A percentile compares a stretch with the other conserved stretches of the same genome.
phyloP scores from a whole-genome alignment of 2,329 filamentous ascomycete species.

The Emergomyces pasteurianus region DNA sequence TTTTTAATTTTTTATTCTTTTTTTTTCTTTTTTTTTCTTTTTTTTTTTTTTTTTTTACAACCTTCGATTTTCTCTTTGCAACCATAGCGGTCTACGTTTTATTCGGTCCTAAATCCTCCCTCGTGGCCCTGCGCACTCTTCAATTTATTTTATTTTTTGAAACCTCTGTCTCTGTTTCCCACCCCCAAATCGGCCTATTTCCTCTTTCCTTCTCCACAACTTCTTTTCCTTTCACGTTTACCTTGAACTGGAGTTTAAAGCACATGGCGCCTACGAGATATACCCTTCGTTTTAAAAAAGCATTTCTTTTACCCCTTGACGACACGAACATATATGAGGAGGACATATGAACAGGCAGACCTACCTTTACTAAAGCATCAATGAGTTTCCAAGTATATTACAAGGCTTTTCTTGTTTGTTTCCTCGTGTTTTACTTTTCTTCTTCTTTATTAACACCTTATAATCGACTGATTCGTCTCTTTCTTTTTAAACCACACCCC shows the following conservation, averaged over 20 bases:
- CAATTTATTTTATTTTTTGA: not conserved
- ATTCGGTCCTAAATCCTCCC: not conserved
- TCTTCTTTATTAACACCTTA: not conserved
- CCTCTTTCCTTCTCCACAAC: not conserved
- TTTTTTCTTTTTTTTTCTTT: too few relatives aligned
- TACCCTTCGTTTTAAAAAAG: slow-evolving; percentile 1
- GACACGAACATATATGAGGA: not conserved
- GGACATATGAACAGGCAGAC: not conserved
- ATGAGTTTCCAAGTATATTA: not conserved
- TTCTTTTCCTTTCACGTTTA: not conserved
- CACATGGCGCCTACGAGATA: slow-evolving; percentile 1
- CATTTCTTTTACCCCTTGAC: not conserved
- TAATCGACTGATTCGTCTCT: not conserved
- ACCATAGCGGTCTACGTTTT: not conserved
- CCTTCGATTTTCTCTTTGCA: not conserved
- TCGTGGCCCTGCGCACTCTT: not conserved
- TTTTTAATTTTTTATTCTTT: too few relatives aligned
- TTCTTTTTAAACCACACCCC: not conserved
- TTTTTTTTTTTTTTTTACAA: not conserved
- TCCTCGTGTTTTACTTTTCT: not conserved
- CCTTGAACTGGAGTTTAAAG: not conserved
- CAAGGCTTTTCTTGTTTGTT: not conserved
- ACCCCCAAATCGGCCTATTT: not conserved
- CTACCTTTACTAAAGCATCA: not conserved
- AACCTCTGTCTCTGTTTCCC: not conserved